A percentile compares a stretch with the other conserved stretches of the same genome.
phyloP scores from a whole-genome alignment of 2,329 filamentous ascomycete species.

The Fusarium anthophilum region DNA sequence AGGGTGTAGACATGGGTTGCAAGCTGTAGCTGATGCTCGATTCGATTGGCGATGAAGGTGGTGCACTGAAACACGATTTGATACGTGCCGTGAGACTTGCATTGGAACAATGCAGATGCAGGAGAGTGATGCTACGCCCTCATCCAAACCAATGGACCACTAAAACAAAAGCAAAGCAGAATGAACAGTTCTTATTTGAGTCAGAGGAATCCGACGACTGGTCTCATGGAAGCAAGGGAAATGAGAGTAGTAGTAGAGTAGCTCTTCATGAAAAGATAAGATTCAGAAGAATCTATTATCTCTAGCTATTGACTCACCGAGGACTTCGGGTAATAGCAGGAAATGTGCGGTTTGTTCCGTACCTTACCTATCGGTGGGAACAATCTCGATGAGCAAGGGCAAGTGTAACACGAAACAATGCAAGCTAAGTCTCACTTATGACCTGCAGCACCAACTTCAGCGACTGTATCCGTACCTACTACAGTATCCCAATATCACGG shows the following conservation, averaged over 20 bases:
- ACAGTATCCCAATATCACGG: background rate
- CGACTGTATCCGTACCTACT: background rate
- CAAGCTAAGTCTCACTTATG: background rate
- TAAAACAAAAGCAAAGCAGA: background rate
- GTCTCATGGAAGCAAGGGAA: background rate
- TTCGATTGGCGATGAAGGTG: conserved; percentile 5
- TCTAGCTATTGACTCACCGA: background rate
- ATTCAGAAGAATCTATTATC: background rate
- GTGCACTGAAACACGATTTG: conserved; percentile 22
- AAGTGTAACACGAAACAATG: background rate
- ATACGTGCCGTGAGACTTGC: conserved; percentile 22
- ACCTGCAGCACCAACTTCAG: background rate
- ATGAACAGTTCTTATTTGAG: background rate
- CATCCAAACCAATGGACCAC: background rate
- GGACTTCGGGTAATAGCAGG: background rate
- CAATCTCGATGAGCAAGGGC: conserved; percentile 21
- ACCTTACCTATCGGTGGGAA: background rate
- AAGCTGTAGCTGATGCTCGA: background rate
- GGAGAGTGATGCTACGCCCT: background rate
- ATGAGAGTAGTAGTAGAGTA: background rate
- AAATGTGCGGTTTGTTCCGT: background rate
- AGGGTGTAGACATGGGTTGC: background rate
- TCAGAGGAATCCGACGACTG: background rate
- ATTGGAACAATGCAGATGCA: background rate
- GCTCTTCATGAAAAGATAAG: background rate